Evolutionary conservation across 2,329 filamentous ascomycete genomes (phyloP), one percentile per base, ranked within the genome.

Genomic region (Fusarium siculi): DNA sequence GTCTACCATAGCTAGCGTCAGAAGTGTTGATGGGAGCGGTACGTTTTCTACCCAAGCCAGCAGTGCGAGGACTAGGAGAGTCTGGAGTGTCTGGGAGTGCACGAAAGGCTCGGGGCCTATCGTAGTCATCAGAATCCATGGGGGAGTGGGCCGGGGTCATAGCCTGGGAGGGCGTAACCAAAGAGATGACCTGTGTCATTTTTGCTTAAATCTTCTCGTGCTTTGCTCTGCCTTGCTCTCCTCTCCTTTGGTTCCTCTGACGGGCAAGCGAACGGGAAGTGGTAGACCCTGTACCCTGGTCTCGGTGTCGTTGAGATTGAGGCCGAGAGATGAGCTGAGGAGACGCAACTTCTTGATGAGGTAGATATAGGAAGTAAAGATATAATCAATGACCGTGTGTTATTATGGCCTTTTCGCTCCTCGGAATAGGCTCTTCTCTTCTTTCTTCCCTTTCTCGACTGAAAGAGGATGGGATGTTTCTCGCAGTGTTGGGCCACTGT

Each of bases 21-120:
- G 82, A 82, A 43, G 83, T 81, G 70, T 84, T 83, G 77, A 86
- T 84, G 56, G 85, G 84, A 49, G 84, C 82, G 43, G 85, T 81
- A 67, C 87, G 83, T 77, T 87, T 88, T 74, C 82, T 79, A 49
- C 74, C 70, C 40, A 78, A 46, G n/a, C 65, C 60, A 53, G 59
- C 49, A 52, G 76, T 70, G 60, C 73, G 75, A 76, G 72, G 75
- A 54, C 74, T 77, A 19, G 76, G 76, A 52, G 77, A 77, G 47
- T 78, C 74, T 40, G 75, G 72, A 55, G 74, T 76, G 49, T 70
- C 63, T 39, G 73, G 58, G 47, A 74, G 50, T 42, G 63, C 30
- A 72, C 66, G 65, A 73, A 71, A 74, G 66, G 60, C 73, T 46
- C 68, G 62, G 39, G 59, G 67, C 50, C 70, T 54, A 53, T 74